Base-by-base conservation (phyloP, 768 basidiomycete genomes). In the Lactarius hatsudake region DNA sequence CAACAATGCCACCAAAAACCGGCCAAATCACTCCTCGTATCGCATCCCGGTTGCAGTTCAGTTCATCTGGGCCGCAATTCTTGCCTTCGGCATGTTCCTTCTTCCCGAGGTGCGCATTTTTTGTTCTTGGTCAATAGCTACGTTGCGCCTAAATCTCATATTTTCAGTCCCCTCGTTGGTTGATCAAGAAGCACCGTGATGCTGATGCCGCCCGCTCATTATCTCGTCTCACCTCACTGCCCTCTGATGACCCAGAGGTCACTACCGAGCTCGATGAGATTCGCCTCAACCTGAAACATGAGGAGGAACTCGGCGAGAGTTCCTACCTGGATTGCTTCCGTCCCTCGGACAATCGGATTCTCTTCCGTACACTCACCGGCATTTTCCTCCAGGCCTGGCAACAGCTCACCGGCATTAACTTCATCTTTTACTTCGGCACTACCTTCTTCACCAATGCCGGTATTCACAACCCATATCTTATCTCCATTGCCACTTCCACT, bases 21-120 rank as follows among this genome's bases (percentile, higher is more conserved):
- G 62, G 42, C 57, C 57, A 5, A 34, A 67, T 42, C 66, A 67
- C 32, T 67, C 66, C 2, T 89, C 70, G 76, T 91, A 54, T 89
- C 86, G 90, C 30, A 87, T 92, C 70, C 90, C 90, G 12, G 90
- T 89, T 89, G 87, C 87, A 64, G 77, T 92, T 32, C 91, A 92
- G 74, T 83, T 89, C 80, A 90, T 93, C 61, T 90, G 90, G 28
- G 91, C 88, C 8, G 81, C 90, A 65, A 63, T 93, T 13, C 82
- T 92, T 32, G 84, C 84, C 58, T 28, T 83, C 9, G 88, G 90
- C 55, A 91, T 93, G 89, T 59, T 80, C 13, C 66, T 81, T 69
- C 88, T 90, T 80, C 89, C 87, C 0, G 87, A 88, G 72, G 66
- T 67, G 40, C 15, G 62, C 23, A 10, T 8, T 30, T 61, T 57